Evolutionary conservation across 1,139 yeast species (phyloP).

Genomic region (Taphrina wiesneri): DNA sequence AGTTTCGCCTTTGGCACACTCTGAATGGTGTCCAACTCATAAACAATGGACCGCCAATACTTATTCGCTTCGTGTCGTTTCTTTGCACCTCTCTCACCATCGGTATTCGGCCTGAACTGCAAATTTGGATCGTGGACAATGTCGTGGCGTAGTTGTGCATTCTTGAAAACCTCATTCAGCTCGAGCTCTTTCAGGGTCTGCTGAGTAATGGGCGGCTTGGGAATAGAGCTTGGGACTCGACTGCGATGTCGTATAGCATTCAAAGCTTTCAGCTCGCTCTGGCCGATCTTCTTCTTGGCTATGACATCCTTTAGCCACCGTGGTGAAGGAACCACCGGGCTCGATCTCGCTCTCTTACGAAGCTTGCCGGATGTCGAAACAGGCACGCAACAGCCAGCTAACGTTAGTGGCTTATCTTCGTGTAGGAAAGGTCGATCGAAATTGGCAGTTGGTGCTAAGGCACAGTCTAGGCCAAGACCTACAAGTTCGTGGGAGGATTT

Average conservation of each 20-base stretch:
- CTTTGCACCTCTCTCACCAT: slow-evolving; percentile 83
- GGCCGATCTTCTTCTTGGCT: neutral
- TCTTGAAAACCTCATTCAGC: slow-evolving; percentile 80
- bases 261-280: neutral
- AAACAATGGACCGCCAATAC: slow-evolving; percentile 58
- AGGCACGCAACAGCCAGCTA: neutral
- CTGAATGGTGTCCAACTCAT: slow-evolving; percentile 40
- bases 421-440: neutral
- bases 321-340: neutral
- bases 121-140: slow-evolving; percentile 88
- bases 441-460: neutral
- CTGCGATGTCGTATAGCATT: neutral
- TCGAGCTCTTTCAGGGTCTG: slow-evolving; percentile 85
- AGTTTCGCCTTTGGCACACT: slow-evolving; percentile 50
- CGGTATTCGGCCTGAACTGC: slow-evolving; percentile 87
- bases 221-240: neutral
- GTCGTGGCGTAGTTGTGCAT: slow-evolving; percentile 91
- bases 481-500: neutral
- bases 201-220: slow-evolving; percentile 75
- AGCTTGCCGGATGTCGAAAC: neutral
- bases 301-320: neutral
- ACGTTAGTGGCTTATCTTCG: neutral
- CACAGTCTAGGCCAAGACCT: slow-evolving; percentile 1
- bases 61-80: slow-evolving; percentile 73
- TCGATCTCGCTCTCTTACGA: neutral